These are phyloP conservation scores for Phytophthora cryptogea DNA, from an alignment of 352 stramenopile genomes.

Conservation along the genomic window DNA sequence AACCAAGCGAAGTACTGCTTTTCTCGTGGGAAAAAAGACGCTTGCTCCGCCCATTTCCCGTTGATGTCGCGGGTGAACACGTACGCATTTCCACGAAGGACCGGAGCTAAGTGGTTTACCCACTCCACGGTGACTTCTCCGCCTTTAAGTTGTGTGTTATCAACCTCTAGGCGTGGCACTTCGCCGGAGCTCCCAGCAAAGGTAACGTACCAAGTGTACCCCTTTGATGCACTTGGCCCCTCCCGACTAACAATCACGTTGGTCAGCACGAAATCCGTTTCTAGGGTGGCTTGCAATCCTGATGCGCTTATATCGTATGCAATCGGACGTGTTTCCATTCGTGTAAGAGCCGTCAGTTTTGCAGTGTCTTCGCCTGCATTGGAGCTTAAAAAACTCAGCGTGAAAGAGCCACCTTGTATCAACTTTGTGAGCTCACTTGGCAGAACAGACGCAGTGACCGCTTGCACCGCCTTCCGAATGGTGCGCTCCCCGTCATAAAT, in stretches of 20 bases:
- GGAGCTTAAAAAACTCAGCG: constrained; percentile 46
- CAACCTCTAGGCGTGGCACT: constrained; percentile 58
- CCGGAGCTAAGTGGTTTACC: constrained; percentile 53
- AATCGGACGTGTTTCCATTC: constrained; percentile 53
- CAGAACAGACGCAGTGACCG: constrained; percentile 48
- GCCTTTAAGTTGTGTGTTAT: constrained; percentile 39
- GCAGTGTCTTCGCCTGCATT: constrained; percentile 22
- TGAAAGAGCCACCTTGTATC: constrained; percentile 52
- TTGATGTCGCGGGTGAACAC: constrained; percentile 59
- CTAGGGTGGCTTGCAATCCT: constrained; percentile 54
- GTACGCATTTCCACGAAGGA: constrained; percentile 69
- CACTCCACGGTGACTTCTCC: constrained; percentile 42
- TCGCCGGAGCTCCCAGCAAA: constrained; percentile 65
- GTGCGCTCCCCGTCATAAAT: constrained; percentile 53
- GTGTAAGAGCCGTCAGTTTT: constrained; percentile 20
- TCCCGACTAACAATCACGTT: constrained; percentile 74
- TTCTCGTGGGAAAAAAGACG: constrained; percentile 88
- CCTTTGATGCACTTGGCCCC: constrained; percentile 47
- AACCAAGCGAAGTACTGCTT: constrained; percentile 93
- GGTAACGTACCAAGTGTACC: constrained; percentile 87
- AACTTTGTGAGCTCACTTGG: constrained; percentile 11
- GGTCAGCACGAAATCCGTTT: constrained; percentile 71
- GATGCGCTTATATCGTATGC: constrained; percentile 50
- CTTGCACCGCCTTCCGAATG: constrained; percentile 77
- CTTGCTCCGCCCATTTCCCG: constrained; percentile 89